Base-by-base conservation (phyloP, 495 filamentous ascomycete genomes). In the Chlorociboria aeruginascens region DNA sequence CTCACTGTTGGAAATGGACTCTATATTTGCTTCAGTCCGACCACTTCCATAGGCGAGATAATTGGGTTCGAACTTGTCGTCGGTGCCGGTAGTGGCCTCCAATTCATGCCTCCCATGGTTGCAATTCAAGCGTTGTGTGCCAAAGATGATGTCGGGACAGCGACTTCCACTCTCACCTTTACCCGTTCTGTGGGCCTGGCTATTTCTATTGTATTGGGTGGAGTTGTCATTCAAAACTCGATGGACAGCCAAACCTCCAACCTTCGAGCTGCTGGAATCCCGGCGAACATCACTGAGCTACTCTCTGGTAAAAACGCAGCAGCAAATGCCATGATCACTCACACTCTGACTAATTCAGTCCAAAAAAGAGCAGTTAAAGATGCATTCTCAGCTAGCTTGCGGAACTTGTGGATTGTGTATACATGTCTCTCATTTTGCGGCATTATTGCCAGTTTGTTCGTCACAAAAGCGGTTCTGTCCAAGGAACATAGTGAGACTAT, bases 41-140 rank as follows among this genome's bases (percentile, higher is more conserved):
- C 59, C 11, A 63, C 68, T 33, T 60, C 61, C 43, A 69, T 70
- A 61, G 65, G 59, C 0, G 68, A 73, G 51, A 63, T 83, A 17
- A 66, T 79, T 32, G 60, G 70, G 7, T 78, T 71, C 49, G 63
- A 76, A 50, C 63, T 74, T 28, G 43, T 78, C 31, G 44, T 46
- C 8, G 72, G 69, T 16, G 59, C 72, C 31, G 80, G 80, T n/a
- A 58, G 66, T 28, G 77, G 74, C 0, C 66, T 73, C 1, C 63
- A 74, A 31, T 80, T 82, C 53, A 70, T 81, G 55, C 66, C 79
- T 0, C 83, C 83, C 6, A 71, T 90, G 30, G 83, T 93, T 42
- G 85, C 88, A 0, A 65, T 92, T 1, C 84, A 89, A 51, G 73
- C 75, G 7, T 30, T 40, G 3, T 17, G 31, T 3, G 31, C 39